Evolutionary conservation across 306 rosid species (phyloP).

Genomic region (Parietaria judaica): DNA sequence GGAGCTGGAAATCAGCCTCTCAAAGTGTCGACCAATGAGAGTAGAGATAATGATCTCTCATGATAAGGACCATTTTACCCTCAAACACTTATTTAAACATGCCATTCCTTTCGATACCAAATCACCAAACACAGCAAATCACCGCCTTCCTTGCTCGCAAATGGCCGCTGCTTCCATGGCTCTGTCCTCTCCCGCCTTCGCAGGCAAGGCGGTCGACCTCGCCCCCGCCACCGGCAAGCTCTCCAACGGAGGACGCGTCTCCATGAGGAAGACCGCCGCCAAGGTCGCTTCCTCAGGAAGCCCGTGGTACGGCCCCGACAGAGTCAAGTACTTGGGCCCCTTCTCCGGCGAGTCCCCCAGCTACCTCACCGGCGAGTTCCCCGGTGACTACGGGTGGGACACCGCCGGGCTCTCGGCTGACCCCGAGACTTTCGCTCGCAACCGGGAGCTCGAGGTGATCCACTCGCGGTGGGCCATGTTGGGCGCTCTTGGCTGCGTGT

Average conservation of each 20-base stretch:
- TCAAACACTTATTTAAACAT: not conserved
- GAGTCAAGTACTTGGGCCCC: slow-evolving; percentile 61
- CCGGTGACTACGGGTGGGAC: slow-evolving; percentile 49
- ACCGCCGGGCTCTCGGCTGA: too few species aligned
- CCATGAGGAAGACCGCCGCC: too few species aligned
- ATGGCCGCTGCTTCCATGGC: slow-evolving; percentile 82
- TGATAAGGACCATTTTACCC: slow-evolving; percentile 27
- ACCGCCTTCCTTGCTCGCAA: not conserved
- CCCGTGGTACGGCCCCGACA: slow-evolving; percentile 14
- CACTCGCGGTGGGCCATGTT: slow-evolving; percentile 64
- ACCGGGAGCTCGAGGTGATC: slow-evolving; percentile 40
- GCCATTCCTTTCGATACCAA: not conserved
- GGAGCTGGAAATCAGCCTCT: slow-evolving; percentile 9
- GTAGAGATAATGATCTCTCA: slow-evolving; percentile 16
- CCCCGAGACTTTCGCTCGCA: too few species aligned
- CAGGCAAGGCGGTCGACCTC: slow-evolving; percentile 57
- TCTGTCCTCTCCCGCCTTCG: slow-evolving; percentile 47
- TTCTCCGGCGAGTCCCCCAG: slow-evolving; percentile 49
- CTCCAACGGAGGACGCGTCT: too few species aligned
- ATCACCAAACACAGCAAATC: not conserved
- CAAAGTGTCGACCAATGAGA: slow-evolving; percentile 26
- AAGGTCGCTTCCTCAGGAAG: too few species aligned
- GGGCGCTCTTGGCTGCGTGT: slow-evolving; percentile 16
- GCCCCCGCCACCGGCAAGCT: too few species aligned
- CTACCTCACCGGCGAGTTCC: slow-evolving; percentile 51